Evolutionary conservation across 345 rosid species (phyloP), one percentile per base, ranked within the genome.

Genomic region (Aquilaria sinensis): DNA sequence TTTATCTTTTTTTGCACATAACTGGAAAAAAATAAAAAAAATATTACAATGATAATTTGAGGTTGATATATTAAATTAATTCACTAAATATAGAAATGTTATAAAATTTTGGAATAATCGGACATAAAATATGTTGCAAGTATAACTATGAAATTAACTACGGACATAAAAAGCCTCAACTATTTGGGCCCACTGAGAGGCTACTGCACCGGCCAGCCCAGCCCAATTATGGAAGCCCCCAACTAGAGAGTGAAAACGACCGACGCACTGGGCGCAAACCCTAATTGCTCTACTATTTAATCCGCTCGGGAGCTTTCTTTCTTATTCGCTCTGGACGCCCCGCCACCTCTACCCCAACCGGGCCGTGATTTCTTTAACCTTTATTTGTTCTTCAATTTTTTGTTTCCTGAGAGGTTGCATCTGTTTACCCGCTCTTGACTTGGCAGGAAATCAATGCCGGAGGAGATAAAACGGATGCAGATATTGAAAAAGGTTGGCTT

Each of bases 391-490:
- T 15, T 1, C 31, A 31, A 6, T 15, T 23, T 9, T 55, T 6
- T 55, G 1, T 3, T 55, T 33, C 11, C 33, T 55, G 34, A 4
- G 13, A 55, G 23, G 23, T 56, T 74, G 89, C 96, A 74, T 75
- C 80, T 69, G 83, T 78, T 81, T 72, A 75, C 74, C 83, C 78
- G 52, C 80, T 75, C 72, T 78, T 75, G 45, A 9, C 47, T 6
- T 4, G n/a, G 71, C 70, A 53, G 23, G 63, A 10, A 51, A 50
- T 12, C 31, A 60, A 61, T 47, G 76, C 71, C 68, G 0, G 62
- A 70, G 86, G 85, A 72, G 81, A 65, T 75, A 78, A 48, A 85
- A 75, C 76, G 54, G 83, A 70, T 67, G 91, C 88, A 55, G 46
- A 82, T 58, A 82, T 61, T 62, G 45, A 71, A 55, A 55, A 57